Evolutionary conservation across 352 stramenopile genomes (phyloP), one percentile per base, ranked within the genome.

Genomic region (Elongisporangium undulatum): DNA sequence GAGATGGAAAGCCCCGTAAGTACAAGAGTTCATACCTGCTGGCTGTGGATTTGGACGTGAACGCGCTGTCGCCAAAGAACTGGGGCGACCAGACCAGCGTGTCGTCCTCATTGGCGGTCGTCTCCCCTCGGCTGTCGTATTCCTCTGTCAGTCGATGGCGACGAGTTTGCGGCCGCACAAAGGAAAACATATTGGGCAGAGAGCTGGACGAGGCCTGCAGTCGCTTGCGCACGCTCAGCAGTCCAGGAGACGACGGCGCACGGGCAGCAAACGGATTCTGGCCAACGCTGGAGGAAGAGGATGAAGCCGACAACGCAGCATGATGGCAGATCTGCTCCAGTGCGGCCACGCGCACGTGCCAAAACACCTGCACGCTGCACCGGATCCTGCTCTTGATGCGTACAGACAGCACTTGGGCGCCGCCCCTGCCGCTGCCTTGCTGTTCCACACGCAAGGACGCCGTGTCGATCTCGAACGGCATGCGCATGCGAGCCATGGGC

Each of bases 401-500:
- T n/a, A 81, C 39, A 13, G 56, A 56, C 12, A 84, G 50, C 34
- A 51, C 54, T 65, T 53, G 49, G 58, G 61, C 4, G 56, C 10
- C 15, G 15, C 50, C 45, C 13, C 23, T 26, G 23, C 50, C 45
- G 15, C n/a, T n/a, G n/a, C 22, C 21, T 34, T 38, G 24, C 49
- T 64, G 51, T 0, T 58, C 22, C 9, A 77, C 23, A 29, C 55
- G 66, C 6, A 87, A 29, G 0, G 75, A 86, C 2, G 75, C 63
- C 10, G 63, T 13, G 0, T 69, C 24, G 1, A 89, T 51, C 24
- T 82, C 75, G 53, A 86, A 87, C 9, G 71, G 75, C 15, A 87
- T 51, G 1, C 55, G 59, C 19, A 87, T 57, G 6, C 71, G 68
- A 38, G 64, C 56, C 79, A 89, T 87, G 26, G 67, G 62, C 9